phyloP scores from a whole-genome alignment of 2,329 filamentous ascomycete genomes.

The Xylaria sp. region DNA sequence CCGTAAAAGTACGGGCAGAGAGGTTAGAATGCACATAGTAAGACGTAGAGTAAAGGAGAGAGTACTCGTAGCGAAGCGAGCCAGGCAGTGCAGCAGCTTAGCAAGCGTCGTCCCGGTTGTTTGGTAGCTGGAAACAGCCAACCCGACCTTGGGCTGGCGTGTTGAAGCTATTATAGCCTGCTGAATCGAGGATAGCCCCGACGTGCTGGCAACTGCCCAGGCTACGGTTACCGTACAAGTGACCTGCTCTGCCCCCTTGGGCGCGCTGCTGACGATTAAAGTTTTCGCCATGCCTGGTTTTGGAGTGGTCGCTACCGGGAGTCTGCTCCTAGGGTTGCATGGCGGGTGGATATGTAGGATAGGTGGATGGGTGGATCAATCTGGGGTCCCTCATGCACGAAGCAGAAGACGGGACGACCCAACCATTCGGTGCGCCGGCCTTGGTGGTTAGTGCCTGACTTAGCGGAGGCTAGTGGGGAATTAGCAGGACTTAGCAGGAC shows the following conservation, averaged over 20 bases:
- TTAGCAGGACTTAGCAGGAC: constrained; percentile 1
- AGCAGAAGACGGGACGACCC: constrained; percentile 12
- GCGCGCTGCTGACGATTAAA: background rate
- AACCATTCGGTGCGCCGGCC: constrained; percentile 14
- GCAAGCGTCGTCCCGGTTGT: background rate
- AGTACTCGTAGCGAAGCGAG: background rate
- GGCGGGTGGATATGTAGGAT: constrained; percentile 14
- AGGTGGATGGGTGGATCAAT: background rate
- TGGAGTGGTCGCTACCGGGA: constrained; percentile 16
- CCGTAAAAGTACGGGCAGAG: too few species aligned
- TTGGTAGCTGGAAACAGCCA: background rate
- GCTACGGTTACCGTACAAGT: background rate
- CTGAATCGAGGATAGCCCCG: background rate
- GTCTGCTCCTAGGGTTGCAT: constrained; percentile 17
- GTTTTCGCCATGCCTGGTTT: constrained; percentile 8
- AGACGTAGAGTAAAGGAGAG: background rate
- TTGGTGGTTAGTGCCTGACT: constrained; percentile 6
- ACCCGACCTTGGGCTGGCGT: too few species aligned
- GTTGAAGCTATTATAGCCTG: background rate
- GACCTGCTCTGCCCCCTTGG: background rate
- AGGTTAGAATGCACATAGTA: too few species aligned
- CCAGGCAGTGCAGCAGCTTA: background rate
- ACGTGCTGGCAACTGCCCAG: background rate
- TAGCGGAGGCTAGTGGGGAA: background rate
- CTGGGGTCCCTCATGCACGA: constrained; percentile 12